Evolutionary conservation across 2,329 filamentous ascomycete species (phyloP).

Genomic region (Colletotrichum sp.): DNA sequence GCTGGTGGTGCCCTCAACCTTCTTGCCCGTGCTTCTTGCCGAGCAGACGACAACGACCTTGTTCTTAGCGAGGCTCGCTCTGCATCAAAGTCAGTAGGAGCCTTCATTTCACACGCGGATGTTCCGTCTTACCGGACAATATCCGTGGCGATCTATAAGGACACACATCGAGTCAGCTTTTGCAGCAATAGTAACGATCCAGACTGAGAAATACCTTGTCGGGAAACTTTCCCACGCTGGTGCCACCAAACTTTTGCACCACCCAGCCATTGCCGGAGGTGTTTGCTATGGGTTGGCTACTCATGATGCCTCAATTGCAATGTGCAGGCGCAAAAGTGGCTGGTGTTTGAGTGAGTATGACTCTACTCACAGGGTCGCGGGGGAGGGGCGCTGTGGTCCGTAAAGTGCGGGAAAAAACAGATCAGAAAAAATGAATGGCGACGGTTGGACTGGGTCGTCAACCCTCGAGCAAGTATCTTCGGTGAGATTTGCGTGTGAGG

Average conservation of each 20-base stretch:
- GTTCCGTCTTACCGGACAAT: conserved; percentile 62
- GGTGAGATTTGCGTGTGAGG: neutral
- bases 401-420: conserved; percentile 2
- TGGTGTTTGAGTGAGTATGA: conserved; percentile 3
- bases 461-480: neutral
- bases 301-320: conserved; percentile 13
- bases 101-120: neutral
- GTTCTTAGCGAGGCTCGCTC: conserved; percentile 67
- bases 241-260: conserved; percentile 95
- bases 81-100: conserved; percentile 34
- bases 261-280: conserved; percentile 68
- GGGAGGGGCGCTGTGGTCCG: conserved; percentile 2
- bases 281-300: conserved; percentile 30
- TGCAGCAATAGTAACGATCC: conserved; percentile 17
- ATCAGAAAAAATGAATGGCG: neutral
- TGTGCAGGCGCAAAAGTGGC: neutral
- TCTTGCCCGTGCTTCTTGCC: conserved; percentile 91
- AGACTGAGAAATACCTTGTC: conserved; percentile 56
- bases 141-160: conserved; percentile 63
- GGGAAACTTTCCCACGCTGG: conserved; percentile 93
- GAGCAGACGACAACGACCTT: conserved; percentile 94
- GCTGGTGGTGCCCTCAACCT: conserved; percentile 94
- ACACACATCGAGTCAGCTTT: conserved; percentile 31
- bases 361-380: neutral
- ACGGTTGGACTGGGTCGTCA: conserved; percentile 6